These are phyloP conservation scores for Podochytrium sp. DNA, from an alignment of 192 early-diverging fungal species.

Conservation along the genomic window DNA sequence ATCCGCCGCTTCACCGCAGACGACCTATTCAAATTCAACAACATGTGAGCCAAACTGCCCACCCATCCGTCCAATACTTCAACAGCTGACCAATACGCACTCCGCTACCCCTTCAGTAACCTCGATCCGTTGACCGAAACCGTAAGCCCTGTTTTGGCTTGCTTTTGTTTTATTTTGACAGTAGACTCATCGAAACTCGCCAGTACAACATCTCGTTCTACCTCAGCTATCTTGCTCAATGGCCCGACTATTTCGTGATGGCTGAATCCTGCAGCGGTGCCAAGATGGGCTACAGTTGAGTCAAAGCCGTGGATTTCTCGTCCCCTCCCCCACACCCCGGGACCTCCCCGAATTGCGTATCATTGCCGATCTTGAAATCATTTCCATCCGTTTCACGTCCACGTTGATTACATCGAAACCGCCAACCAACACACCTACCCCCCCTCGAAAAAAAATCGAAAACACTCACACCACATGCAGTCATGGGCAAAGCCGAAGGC, in stretches of 20 bases:
- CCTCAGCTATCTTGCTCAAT: constrained; percentile 86
- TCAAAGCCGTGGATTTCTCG: too few relatives aligned
- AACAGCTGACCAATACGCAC: background rate
- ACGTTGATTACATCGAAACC: too few relatives aligned
- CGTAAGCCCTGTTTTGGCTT: constrained; percentile 45
- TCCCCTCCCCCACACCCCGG: too few relatives aligned
- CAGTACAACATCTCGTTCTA: constrained; percentile 96
- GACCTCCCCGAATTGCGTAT: too few relatives aligned
- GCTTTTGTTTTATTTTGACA: background rate
- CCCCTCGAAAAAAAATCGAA: too few relatives aligned
- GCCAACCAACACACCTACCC: too few relatives aligned
- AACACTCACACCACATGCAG: too few relatives aligned
- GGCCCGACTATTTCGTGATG: constrained; percentile 92
- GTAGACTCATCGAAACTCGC: background rate
- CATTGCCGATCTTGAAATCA: too few relatives aligned
- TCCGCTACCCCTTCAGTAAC: constrained; percentile 59
- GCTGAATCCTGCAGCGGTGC: constrained; percentile 73
- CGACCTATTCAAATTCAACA: constrained; percentile 95
- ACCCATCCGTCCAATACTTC: background rate
- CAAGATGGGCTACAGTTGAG: constrained; percentile 85
- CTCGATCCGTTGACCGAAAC: constrained; percentile 94
- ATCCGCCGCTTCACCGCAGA: constrained; percentile 77
- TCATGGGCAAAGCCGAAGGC: constrained; percentile 98
- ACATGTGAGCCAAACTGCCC: constrained; percentile 60
- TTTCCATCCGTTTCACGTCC: too few relatives aligned